phyloP scores from a whole-genome alignment of 495 filamentous ascomycete genomes.

The Penicillium cosmopolitanum region DNA sequence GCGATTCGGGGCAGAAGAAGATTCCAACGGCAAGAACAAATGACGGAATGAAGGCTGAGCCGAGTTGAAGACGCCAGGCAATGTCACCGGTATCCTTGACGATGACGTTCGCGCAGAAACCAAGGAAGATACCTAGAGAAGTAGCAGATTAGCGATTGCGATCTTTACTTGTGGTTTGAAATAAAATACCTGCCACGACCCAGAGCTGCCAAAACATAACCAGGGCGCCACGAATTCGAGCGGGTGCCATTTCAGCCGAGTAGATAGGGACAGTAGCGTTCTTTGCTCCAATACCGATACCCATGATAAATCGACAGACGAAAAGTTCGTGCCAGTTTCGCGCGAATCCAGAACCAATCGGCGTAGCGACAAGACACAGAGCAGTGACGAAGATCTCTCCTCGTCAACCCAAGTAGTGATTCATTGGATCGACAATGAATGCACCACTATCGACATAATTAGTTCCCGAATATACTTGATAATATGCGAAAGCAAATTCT shows the following conservation, averaged over 20 bases:
- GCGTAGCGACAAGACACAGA: conserved; percentile 49
- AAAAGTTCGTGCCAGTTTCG: conserved; percentile 60
- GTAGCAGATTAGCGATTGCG: background rate
- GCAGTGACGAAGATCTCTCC: conserved; percentile 62
- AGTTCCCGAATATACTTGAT: conserved; percentile 23
- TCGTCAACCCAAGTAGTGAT: conserved; percentile 57
- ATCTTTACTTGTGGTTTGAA: too few species aligned
- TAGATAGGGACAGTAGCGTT: conserved; percentile 67
- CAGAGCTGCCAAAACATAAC: conserved; percentile 70
- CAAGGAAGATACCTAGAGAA: conserved; percentile 61
- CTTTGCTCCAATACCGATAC: conserved; percentile 66
- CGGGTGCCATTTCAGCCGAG: conserved; percentile 64
- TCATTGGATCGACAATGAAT: conserved; percentile 56
- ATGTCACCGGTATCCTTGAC: conserved; percentile 58
- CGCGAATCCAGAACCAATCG: conserved; percentile 55
- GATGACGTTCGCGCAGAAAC: conserved; percentile 62
- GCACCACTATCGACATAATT: conserved; percentile 47
- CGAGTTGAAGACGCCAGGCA: conserved; percentile 68
- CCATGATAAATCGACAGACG: conserved; percentile 57
- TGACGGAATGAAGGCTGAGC: conserved; percentile 69
- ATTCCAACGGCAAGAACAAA: conserved; percentile 62
- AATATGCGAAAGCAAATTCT: background rate
- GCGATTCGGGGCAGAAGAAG: conserved; percentile 68
- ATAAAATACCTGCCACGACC: conserved; percentile 28
- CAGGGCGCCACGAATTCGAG: conserved; percentile 62